Evolutionary conservation across 2,329 filamentous ascomycete genomes (phyloP).

Genomic region (Exophiala bonariae): DNA sequence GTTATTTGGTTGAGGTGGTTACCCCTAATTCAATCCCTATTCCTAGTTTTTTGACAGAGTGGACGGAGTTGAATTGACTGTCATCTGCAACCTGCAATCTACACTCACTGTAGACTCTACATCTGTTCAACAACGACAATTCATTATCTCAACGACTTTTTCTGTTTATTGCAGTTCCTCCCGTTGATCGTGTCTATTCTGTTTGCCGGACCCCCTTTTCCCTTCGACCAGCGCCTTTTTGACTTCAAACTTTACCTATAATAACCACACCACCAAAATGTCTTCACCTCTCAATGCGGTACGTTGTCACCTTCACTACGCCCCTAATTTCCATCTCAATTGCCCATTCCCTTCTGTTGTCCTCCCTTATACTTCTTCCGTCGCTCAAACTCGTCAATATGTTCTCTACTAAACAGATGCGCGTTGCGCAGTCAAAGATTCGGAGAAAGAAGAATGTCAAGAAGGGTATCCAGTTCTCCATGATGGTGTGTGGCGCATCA

Average conservation of each 20-base stretch:
- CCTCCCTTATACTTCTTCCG: conserved; percentile 2
- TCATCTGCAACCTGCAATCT: no score
- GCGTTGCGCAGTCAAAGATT: conserved; percentile 74
- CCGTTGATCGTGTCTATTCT: conserved; percentile 3
- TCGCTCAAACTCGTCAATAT: conserved; percentile 3
- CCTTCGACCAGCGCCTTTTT: not conserved
- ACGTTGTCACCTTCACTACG: conserved; percentile 11
- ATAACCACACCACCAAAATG: conserved; percentile 15
- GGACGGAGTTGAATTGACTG: no score
- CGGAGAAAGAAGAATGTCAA: conserved; percentile 99
- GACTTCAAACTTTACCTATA: conserved; percentile 1
- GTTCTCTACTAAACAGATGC: conserved; percentile 22
- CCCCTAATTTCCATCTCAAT: not conserved
- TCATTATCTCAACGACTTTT: not conserved
- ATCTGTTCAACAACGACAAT: not conserved
- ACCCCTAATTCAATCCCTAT: no score
- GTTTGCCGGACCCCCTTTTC: conserved; percentile 3
- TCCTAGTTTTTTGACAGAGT: no score
- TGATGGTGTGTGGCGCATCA: conserved; percentile 99
- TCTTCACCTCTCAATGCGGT: conserved; percentile 30
- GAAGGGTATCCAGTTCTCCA: conserved; percentile 99
- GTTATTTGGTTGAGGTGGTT: no score
- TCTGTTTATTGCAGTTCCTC: conserved; percentile 4
- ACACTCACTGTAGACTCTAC: no score
- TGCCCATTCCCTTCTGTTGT: conserved; percentile 1